phyloP scores from a whole-genome alignment of 495 filamentous ascomycete genomes.

The Penicillium waksmanii region DNA sequence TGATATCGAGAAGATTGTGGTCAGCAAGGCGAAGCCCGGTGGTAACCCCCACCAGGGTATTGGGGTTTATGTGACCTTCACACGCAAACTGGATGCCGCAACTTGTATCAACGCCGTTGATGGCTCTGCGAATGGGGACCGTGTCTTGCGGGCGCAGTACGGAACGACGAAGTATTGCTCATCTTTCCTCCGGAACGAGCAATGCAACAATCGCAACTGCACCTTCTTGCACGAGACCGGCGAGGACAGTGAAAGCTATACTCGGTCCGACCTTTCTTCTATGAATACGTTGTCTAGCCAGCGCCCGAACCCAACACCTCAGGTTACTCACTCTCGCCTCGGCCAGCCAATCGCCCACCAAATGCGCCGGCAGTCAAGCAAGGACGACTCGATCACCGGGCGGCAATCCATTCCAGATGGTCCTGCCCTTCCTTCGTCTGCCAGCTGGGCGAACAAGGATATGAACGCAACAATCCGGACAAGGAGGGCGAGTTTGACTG shows the following conservation, averaged over 20 bases:
- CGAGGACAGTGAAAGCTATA: conserved; percentile 96
- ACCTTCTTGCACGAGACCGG: conserved; percentile 98
- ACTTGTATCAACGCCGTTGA: conserved; percentile 91
- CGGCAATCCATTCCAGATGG: conserved; percentile 64
- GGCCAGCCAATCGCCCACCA: conserved; percentile 63
- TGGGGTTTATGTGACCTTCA: conserved; percentile 96
- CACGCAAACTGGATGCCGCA: conserved; percentile 82
- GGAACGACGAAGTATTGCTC: conserved; percentile 99
- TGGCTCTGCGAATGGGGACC: conserved; percentile 86
- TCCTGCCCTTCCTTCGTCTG: conserved; percentile 86
- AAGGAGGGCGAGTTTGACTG: conserved; percentile 73
- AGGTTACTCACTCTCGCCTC: conserved; percentile 33
- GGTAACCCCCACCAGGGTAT: conserved; percentile 77
- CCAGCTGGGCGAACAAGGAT: conserved; percentile 88
- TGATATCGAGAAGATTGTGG: conserved; percentile 97
- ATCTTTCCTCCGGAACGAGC: conserved; percentile 90
- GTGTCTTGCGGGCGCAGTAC: conserved; percentile 86
- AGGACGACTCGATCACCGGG: conserved; percentile 69
- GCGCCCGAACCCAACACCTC: conserved; percentile 47
- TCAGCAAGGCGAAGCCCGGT: conserved; percentile 87
- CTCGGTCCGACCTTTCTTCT: conserved; percentile 92
- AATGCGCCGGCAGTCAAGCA: conserved; percentile 74
- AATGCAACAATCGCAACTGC: conserved; percentile 90
- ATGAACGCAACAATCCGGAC: conserved; percentile 67
- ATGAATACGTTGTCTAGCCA: conserved; percentile 88